Conservation (phyloP, 495 filamentous ascomycete species). For the Tuber melanosporum region DNA sequence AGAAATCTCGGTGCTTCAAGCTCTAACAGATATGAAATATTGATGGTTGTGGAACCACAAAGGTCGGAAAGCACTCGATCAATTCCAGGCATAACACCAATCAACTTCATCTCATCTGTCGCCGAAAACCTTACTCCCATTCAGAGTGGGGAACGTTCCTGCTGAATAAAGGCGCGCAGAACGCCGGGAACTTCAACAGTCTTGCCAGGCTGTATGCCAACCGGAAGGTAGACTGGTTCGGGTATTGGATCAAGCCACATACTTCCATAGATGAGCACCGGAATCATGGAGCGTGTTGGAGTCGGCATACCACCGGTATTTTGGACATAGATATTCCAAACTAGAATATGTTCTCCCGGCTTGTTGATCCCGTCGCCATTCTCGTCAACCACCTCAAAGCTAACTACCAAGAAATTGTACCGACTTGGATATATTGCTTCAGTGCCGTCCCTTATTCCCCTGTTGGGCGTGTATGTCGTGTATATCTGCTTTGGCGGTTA, state of each 20-base stretch:
- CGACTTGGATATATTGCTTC: constrained; percentile 41
- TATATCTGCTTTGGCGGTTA: constrained; percentile 10
- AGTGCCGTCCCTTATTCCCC: constrained; percentile 40
- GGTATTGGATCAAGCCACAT: constrained; percentile 29
- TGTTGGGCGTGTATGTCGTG: constrained; percentile 19
- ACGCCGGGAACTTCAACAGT: constrained; percentile 29
- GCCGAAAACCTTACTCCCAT: constrained; percentile 24
- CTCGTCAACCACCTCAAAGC: constrained; percentile 47
- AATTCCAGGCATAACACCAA: constrained; percentile 25
- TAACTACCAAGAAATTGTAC: constrained; percentile 43
- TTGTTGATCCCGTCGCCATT: constrained; percentile 48
- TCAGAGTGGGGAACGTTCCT: constrained; percentile 15
- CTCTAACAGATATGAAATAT: constrained; percentile 23
- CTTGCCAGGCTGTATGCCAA: constrained; percentile 29
- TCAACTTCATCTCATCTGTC: constrained; percentile 15
- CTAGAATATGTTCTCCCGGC: constrained; percentile 46
- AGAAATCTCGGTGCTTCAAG: constrained; percentile 24
- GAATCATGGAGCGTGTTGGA: constrained; percentile 21
- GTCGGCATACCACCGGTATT: constrained; percentile 43
- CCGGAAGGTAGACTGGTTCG: constrained; percentile 28
- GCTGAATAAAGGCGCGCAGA: constrained; percentile 24
- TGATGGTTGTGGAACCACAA: constrained; percentile 9
- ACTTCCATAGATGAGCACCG: constrained; percentile 16
- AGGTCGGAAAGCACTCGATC: constrained; percentile 21
- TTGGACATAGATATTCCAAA: constrained; percentile 45